Evolutionary conservation across 805 yeast genomes (phyloP).

Genomic region (Maudiozyma serrabonitensis): DNA sequence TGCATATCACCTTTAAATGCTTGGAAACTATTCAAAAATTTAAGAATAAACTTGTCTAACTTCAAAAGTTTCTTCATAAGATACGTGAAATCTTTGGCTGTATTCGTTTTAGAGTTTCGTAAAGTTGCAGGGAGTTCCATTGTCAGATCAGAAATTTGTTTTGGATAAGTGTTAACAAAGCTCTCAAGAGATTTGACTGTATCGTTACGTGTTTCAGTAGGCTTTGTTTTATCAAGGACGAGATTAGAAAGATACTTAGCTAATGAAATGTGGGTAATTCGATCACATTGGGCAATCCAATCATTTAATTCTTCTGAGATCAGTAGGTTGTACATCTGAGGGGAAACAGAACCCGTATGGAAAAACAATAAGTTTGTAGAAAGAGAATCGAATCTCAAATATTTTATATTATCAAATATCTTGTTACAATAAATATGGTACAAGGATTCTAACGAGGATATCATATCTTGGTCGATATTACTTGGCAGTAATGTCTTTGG

Average conservation of each 20-base stretch:
- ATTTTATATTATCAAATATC: conserved; percentile 56
- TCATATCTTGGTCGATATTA: conserved; percentile 45
- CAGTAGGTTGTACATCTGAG: conserved; percentile 53
- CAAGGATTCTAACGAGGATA: conserved; percentile 50
- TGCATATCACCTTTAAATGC: conserved; percentile 42
- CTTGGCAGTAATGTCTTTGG: conserved; percentile 31
- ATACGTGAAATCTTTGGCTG: conserved; percentile 45
- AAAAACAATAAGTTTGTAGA: conserved; percentile 45
- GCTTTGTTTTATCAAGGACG: conserved; percentile 34
- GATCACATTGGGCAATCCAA: conserved; percentile 67
- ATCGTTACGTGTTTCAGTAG: conserved; percentile 17
- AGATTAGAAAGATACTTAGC: conserved; percentile 54
- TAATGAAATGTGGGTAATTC: conserved; percentile 44
- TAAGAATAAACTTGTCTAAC: conserved; percentile 40
- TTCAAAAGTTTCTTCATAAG: conserved; percentile 46
- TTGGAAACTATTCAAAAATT: conserved; percentile 39
- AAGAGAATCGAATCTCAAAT: conserved; percentile 54
- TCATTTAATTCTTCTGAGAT: conserved; percentile 37
- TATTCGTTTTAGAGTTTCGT: conserved; percentile 37
- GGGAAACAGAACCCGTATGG: conserved; percentile 43
- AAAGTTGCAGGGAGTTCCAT: conserved; percentile 43
- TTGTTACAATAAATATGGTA: conserved; percentile 57
- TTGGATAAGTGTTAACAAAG: conserved; percentile 41
- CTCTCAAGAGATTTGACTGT: conserved; percentile 46
- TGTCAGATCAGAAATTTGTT: conserved; percentile 32